Percentiles rank a stretch among this genome's conserved stretches.
Conservation (phyloP, 2,329 filamentous ascomycete species). For the Pseudogymnoascus sp. region DNA sequence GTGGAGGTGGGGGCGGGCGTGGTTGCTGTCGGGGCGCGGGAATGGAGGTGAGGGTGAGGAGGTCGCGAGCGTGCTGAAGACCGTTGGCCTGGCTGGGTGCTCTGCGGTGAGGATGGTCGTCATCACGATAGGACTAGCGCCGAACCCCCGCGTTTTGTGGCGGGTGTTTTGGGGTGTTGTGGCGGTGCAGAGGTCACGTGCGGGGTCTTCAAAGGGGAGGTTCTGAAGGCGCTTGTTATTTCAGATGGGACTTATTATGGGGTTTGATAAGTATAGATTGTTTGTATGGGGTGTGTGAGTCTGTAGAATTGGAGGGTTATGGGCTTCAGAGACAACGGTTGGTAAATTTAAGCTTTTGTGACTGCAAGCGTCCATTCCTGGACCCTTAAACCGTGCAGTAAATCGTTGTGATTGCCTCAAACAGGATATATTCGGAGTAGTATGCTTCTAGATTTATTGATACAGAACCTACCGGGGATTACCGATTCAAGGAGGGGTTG, state of each 20-base stretch:
- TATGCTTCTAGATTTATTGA: not conserved
- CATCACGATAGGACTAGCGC: constrained; percentile 6
- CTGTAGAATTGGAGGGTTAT: not conserved
- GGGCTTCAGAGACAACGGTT: not conserved
- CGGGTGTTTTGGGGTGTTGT: not conserved
- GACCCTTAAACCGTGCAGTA: not conserved
- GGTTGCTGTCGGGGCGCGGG: not conserved
- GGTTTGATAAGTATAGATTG: not conserved
- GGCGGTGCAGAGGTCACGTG: not conserved
- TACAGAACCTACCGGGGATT: not conserved
- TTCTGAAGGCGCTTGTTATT: not conserved
- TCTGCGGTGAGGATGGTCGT: not conserved
- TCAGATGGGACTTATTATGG: not conserved
- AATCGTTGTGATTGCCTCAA: not conserved
- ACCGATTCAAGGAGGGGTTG: not conserved
- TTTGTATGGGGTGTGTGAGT: not conserved
- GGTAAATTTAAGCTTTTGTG: not conserved
- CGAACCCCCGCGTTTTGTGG: constrained; percentile 7
- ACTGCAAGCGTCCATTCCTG: not conserved
- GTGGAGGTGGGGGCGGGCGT: constrained; percentile 15
- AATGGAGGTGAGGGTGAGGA: not conserved
- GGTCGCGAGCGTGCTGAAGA: constrained; percentile 3
- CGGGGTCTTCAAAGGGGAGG: not conserved
- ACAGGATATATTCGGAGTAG: not conserved
- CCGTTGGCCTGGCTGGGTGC: not conserved